Evolutionary conservation across 78 protist species (phyloP), one percentile per base, ranked within the genome.

Genomic region (Dictyostelium citrinum): DNA sequence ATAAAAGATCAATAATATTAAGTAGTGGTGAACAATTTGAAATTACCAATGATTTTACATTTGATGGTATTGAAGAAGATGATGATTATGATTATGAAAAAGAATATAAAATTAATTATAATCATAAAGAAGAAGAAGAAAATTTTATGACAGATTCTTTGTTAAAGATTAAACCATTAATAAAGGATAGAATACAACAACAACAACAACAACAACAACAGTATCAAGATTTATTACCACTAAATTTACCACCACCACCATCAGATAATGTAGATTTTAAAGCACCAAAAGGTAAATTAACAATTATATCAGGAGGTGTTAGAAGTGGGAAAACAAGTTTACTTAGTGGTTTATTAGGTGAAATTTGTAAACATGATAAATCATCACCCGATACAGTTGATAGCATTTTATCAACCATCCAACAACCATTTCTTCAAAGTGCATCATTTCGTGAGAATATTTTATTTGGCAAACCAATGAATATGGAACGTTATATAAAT

Each of bases 341-440:
- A 22, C 41, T 91, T 17, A 3, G 58, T 5, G 97, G 98, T 16
- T 22, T 97, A 6, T 58, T 95, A 8, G 98, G 98, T 16, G 98
- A 97, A 20, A 81, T 98, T 71, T 11, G n/a, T 20, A 41, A 74
- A 55, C 10, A 0, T 55, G 64, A 55, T 20, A 55, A 55, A 55
- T 14, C 11, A 24, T 64, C 17, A 70, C 7, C n/a, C 14, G 6
- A 16, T 9, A 22, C 27, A 22, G 91, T 91, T 24, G 97, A 98
- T 16, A 0, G 27, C 12, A 33, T 96, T 5, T 96, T 96, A 14
- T 93, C 81, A 11, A 93, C 76, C 7, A 67, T 98, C 3, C 99
- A 98, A 90, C 82, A 76, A 58, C 74, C 93, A n/a, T 98, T 98
- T 97, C 97, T 99, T n/a, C 68, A 5, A 17, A 98, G 95, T 90